Evolutionary conservation across 148 eudicot genomes (phyloP), one percentile per base, ranked within the genome.

Genomic region (Rhododendron williamsianum): DNA sequence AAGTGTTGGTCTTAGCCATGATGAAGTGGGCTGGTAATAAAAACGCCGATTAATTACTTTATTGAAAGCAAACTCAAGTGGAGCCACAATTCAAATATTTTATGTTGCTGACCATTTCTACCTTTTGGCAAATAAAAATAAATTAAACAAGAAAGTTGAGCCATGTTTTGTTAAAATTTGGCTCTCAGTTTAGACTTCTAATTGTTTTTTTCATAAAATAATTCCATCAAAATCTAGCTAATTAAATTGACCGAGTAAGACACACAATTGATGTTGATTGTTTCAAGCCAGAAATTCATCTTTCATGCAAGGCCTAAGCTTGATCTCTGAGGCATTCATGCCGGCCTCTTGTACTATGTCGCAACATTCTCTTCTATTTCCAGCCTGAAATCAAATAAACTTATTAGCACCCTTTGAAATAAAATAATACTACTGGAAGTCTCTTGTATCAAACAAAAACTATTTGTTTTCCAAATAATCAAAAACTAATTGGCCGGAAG

Each of bases 321-420:
- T 90, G 84, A 91, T 86, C n/a, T 41, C 63, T 3, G 88, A 77
- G 30, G 69, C 78, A 84, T 88, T 88, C 84, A 76, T 86, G 56
- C 87, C 91, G 36, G 79, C 78, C 84, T 88, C 84, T 74, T 86
- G 76, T 72, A 86, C 56, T 38, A 90, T 74, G 49, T 91, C 91
- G 74, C 90, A 91, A 82, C 93, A 91, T 67, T 91, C 93, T 52
- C 91, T 90, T 81, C 91, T 88, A 10, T 46, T 87, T 83, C 90
- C 93, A 30, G 13, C 90, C 93, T 90, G 90, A 43, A 35, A 77
- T 41, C 49, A 77, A 38, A 71, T 71, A 33, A 71, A 71, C 76
- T 13, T 71, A 13, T 71, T 4, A 13, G 41, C 19, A 30, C 76
- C 38, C 19, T 30, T 33, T 71, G 38, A 27, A 27, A 12, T 63